These are phyloP conservation scores for Iberis amara DNA, from an alignment of 441 rosid genomes.

Conservation along the genomic window DNA sequence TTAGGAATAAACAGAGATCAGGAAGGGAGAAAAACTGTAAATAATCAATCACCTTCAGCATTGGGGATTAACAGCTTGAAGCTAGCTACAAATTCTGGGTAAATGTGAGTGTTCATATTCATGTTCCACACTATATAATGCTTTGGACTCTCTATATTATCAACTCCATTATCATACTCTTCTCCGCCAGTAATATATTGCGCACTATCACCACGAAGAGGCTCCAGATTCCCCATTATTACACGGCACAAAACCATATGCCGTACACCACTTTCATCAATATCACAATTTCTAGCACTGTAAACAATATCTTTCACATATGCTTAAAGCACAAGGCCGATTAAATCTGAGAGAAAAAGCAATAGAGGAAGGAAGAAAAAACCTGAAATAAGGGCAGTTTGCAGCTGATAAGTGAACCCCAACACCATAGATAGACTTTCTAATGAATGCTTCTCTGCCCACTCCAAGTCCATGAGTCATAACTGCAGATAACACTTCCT, in stretches of 20 bases:
- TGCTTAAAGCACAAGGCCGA: slow-evolving; percentile 10
- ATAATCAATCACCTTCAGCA: slow-evolving; percentile 33
- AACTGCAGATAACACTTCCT: slow-evolving; percentile 38
- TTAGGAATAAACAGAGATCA: not conserved
- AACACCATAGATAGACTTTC: slow-evolving; percentile 52
- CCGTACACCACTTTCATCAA: slow-evolving; percentile 77
- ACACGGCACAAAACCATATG: slow-evolving; percentile 78
- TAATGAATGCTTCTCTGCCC: slow-evolving; percentile 44
- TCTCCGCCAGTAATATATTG: slow-evolving; percentile 52
- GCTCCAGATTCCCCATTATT: slow-evolving; percentile 91
- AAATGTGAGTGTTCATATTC: slow-evolving; percentile 83
- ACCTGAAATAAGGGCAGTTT: slow-evolving; percentile 53
- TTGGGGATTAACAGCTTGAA: slow-evolving; percentile 60
- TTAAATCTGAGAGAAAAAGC: not conserved
- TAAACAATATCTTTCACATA: slow-evolving; percentile 30
- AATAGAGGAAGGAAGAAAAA: slow-evolving; percentile 22
- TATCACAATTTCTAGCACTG: slow-evolving; percentile 83
- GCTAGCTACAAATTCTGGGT: slow-evolving; percentile 87
- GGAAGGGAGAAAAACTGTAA: not conserved
- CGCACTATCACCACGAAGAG: slow-evolving; percentile 43
- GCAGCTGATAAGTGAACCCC: slow-evolving; percentile 75
- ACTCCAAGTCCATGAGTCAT: slow-evolving; percentile 61
- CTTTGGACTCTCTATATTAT: slow-evolving; percentile 63
- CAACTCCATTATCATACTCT: slow-evolving; percentile 84
- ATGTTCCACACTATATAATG: slow-evolving; percentile 73